These are phyloP conservation scores for Casuarina equisetifolia DNA, from an alignment of 306 rosid species.

Conservation along the genomic window DNA sequence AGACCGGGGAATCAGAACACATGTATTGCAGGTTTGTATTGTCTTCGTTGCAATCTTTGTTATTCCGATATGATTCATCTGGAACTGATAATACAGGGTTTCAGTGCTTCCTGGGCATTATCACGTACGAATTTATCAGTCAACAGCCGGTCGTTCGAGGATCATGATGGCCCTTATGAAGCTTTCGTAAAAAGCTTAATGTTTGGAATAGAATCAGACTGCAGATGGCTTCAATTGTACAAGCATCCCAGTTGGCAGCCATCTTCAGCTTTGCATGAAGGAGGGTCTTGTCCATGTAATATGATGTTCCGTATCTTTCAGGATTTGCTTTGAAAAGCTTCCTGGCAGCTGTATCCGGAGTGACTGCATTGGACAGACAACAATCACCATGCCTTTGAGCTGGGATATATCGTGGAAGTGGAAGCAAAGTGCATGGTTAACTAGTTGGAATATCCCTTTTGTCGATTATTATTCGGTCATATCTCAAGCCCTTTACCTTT, in stretches of 20 bases:
- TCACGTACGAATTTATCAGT: too few relatives aligned
- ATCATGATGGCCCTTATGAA: background rate
- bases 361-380: slow-evolving; percentile 12
- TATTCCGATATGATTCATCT: too few relatives aligned
- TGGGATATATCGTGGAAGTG: slow-evolving; percentile 26
- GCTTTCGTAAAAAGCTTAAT: slow-evolving; percentile 15
- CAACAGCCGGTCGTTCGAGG: too few relatives aligned
- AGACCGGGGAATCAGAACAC: too few relatives aligned
- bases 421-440: background rate
- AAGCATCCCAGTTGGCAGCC: slow-evolving; percentile 39
- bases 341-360: slow-evolving; percentile 28
- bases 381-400: slow-evolving; percentile 37
- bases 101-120: too few relatives aligned
- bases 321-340: slow-evolving; percentile 42
- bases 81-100: too few relatives aligned
- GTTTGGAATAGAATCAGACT: slow-evolving; percentile 37
- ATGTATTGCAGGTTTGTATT: too few relatives aligned
- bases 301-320: slow-evolving; percentile 39
- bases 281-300: slow-evolving; percentile 21
- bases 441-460: slow-evolving; percentile 2
- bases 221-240: slow-evolving; percentile 25
- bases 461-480: background rate
- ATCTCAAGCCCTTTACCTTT: background rate
- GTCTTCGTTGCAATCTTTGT: too few relatives aligned
- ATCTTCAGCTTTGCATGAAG: slow-evolving; percentile 25